Base-by-base conservation (phyloP, 352 stramenopile genomes). In the Phytophthora pseudosyringae region DNA sequence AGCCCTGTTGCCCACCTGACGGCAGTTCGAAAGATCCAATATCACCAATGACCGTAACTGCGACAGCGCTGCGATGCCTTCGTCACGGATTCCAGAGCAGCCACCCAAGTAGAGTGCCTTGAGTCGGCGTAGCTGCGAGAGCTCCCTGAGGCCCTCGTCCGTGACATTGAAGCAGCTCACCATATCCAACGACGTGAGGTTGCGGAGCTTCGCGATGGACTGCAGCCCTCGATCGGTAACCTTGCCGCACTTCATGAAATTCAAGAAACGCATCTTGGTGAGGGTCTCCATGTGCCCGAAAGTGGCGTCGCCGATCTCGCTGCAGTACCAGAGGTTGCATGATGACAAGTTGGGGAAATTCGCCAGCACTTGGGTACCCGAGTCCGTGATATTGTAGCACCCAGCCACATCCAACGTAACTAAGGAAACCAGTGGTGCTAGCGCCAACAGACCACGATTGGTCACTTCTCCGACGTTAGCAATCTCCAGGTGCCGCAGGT, bases 261-360 rank as follows among this genome's bases (percentile, higher is more conserved):
- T 94, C n/a, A 94, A 39, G 47, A 89, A 90, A 11, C 76, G 78
- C 73, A 91, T 80, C 38, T 86, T 85, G 7, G 57, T 65, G 2
- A 90, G 70, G 18, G 55, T 38, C 36, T 80, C 63, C 46, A 94
- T 72, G 56, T 91, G 71, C 21, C 35, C 55, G 18, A 94, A 87
- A 25, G 86, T 91, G 4, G 62, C 54, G 50, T 89, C 81, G 9
- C 70, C 68, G n/a, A 94, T 82, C 67, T 92, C 85, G 52, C 80
- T 91, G 66, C 86, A 94, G 67, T 94, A 94, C 83, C 86, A 94
- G 16, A 94, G 50, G 32, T 93, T 94, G 59, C 76, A 89, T 1
- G 80, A 91, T 26, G 78, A 76, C 28, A 94, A 59, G n/a, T 73
- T 58, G 5, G 64, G 57, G 53, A 91, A 92, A 49, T 78, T 75